A percentile compares a stretch with the other conserved stretches of the same genome.
Conservation (phyloP, 192 early-diverging fungal genomes). For the Coemansia sp. region DNA sequence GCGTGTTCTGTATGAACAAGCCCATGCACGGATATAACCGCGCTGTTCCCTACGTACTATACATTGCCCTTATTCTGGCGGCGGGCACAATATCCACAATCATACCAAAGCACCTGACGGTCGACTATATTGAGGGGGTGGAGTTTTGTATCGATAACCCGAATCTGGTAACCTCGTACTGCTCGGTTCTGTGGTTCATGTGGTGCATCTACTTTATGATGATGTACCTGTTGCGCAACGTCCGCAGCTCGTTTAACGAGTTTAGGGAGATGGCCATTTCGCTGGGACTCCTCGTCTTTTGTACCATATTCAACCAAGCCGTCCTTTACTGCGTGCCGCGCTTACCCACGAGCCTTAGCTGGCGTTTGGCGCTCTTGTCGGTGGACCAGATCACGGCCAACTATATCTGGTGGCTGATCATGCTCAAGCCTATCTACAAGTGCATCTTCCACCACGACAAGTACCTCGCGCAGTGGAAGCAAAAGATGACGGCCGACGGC, state of each 20-base stretch:
- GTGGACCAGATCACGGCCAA: slow-evolving; percentile 42
- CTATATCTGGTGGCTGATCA: slow-evolving; percentile 53
- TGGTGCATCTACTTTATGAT: slow-evolving; percentile 43
- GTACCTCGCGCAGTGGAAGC: slow-evolving; percentile 43
- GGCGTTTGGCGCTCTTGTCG: slow-evolving; percentile 30
- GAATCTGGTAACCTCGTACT: slow-evolving; percentile 36
- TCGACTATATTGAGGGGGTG: slow-evolving; percentile 28
- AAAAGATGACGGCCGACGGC: slow-evolving; percentile 41
- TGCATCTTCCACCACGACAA: slow-evolving; percentile 45
- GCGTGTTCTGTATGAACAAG: slow-evolving; percentile 46
- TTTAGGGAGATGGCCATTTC: slow-evolving; percentile 47
- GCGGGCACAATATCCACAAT: slow-evolving; percentile 31
- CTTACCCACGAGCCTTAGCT: slow-evolving; percentile 27
- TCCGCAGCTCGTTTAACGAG: slow-evolving; percentile 54
- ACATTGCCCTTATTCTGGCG: slow-evolving; percentile 16
- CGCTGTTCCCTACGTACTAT: slow-evolving; percentile 28
- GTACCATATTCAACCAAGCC: slow-evolving; percentile 37
- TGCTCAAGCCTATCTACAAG: slow-evolving; percentile 46
- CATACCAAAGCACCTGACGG: slow-evolving; percentile 27
- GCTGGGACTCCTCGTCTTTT: slow-evolving; percentile 24
- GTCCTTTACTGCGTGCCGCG: slow-evolving; percentile 30
- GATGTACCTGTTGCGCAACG: slow-evolving; percentile 52
- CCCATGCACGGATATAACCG: slow-evolving; percentile 37
- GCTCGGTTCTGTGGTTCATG: slow-evolving; percentile 30
- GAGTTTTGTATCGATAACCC: slow-evolving; percentile 49